Evolutionary conservation across 208 protist genomes (phyloP).

Genomic region (Acanthamoeba pearcei): DNA sequence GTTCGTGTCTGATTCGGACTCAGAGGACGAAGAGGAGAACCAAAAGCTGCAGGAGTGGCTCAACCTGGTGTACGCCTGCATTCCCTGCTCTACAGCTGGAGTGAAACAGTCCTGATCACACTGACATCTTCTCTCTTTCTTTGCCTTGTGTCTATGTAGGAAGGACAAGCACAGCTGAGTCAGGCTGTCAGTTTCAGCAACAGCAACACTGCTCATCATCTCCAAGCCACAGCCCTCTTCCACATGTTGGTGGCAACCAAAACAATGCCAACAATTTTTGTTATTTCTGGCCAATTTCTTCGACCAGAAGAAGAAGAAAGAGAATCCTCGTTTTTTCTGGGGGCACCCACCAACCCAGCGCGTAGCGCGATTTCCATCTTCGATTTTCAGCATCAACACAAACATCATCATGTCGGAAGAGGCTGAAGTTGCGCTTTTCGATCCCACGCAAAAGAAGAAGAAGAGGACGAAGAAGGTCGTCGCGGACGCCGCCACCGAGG

Average conservation of each 20-base stretch:
- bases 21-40: neutral
- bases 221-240: too few relatives aligned
- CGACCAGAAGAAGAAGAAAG: neutral
- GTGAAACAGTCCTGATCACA: too few relatives aligned
- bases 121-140: neutral
- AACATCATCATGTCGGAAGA: constrained; percentile 41
- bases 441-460: constrained; percentile 68
- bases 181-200: too few relatives aligned
- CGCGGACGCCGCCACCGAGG: neutral
- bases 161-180: neutral
- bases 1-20: neutral
- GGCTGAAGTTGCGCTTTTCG: constrained; percentile 41
- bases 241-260: too few relatives aligned
- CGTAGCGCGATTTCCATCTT: neutral
- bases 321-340: constrained; percentile 5
- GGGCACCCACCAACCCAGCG: neutral
- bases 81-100: neutral
- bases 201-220: too few relatives aligned
- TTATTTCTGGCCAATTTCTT: too few relatives aligned
- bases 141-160: neutral
- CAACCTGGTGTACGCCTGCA: neutral
- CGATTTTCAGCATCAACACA: neutral
- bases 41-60: neutral
- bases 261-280: too few relatives aligned
- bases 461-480: constrained; percentile 41